Evolutionary conservation across 306 rosid species (phyloP).

Genomic region (Mucuna pruriens): DNA sequence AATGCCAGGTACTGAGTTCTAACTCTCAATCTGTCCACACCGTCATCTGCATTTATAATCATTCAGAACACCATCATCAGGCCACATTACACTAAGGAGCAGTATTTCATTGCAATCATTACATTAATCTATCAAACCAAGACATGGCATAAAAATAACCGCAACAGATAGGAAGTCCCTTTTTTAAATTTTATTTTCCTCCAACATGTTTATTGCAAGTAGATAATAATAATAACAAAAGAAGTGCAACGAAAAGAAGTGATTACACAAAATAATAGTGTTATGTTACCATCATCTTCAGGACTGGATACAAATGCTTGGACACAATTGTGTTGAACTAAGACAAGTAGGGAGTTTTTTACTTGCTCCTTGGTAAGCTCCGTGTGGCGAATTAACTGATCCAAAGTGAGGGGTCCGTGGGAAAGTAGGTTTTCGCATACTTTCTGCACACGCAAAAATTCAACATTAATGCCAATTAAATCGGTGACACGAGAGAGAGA

Average conservation of each 20-base stretch:
- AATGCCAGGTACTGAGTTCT: slow-evolving; percentile 61
- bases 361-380: slow-evolving; percentile 69
- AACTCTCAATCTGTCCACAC: slow-evolving; percentile 42
- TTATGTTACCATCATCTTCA: background rate
- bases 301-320: slow-evolving; percentile 55
- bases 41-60: slow-evolving; percentile 46
- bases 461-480: background rate
- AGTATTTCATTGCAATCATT: slow-evolving; percentile 1
- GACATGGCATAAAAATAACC: background rate
- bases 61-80: background rate
- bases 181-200: background rate
- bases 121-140: background rate
- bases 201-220: slow-evolving; percentile 11
- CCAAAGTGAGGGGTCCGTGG: slow-evolving; percentile 61
- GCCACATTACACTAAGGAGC: background rate
- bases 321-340: slow-evolving; percentile 88
- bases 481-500: background rate
- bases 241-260: background rate
- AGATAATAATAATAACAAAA: background rate
- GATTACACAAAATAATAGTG: background rate
- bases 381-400: slow-evolving; percentile 55
- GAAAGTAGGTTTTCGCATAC: slow-evolving; percentile 73
- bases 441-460: slow-evolving; percentile 52
- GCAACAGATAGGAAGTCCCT: background rate
- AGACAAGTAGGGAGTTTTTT: slow-evolving; percentile 79